Evolutionary conservation across 768 basidiomycete species (phyloP).

Genomic region (Amanita subjunquillea): DNA sequence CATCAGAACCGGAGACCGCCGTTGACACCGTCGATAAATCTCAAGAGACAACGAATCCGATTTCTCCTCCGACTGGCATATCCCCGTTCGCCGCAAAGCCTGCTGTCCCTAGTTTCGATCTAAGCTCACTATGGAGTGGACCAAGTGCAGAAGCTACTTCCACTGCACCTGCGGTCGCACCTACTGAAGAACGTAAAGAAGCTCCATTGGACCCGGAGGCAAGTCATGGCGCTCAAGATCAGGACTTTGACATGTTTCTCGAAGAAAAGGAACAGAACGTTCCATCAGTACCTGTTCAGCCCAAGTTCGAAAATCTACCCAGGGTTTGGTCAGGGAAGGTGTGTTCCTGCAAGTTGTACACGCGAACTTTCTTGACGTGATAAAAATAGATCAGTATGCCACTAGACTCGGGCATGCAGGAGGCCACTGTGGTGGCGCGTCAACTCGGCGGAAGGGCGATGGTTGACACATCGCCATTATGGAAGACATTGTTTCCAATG

Average conservation of each 20-base stretch:
- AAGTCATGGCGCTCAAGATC: conserved; percentile 47
- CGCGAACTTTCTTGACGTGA: neutral
- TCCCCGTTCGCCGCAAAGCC: conserved; percentile 35
- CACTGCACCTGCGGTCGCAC: conserved; percentile 9
- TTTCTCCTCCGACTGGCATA: conserved; percentile 25
- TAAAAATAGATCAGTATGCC: conserved; percentile 64
- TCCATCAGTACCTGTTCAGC: conserved; percentile 31
- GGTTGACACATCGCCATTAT: conserved; percentile 46
- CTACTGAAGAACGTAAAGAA: conserved; percentile 26
- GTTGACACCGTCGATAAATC: conserved; percentile 6
- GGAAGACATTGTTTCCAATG: conserved; percentile 70
- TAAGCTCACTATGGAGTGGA: conserved; percentile 62
- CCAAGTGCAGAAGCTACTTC: conserved; percentile 23
- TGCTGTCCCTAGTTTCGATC: conserved; percentile 35
- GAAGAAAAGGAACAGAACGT: conserved; percentile 24
- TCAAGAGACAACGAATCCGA: conserved; percentile 7
- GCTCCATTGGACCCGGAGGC: conserved; percentile 32
- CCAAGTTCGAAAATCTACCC: conserved; percentile 43
- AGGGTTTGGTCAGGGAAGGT: conserved; percentile 74
- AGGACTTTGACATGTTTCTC: conserved; percentile 83
- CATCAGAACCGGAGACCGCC: conserved; percentile 5
- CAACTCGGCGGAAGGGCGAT: conserved; percentile 73
- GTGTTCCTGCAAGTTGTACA: conserved; percentile 13
- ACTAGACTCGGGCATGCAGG: conserved; percentile 57
- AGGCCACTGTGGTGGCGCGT: conserved; percentile 56